Base-by-base conservation (phyloP, 2,329 filamentous ascomycete species). In the Fusarium temperatum region DNA sequence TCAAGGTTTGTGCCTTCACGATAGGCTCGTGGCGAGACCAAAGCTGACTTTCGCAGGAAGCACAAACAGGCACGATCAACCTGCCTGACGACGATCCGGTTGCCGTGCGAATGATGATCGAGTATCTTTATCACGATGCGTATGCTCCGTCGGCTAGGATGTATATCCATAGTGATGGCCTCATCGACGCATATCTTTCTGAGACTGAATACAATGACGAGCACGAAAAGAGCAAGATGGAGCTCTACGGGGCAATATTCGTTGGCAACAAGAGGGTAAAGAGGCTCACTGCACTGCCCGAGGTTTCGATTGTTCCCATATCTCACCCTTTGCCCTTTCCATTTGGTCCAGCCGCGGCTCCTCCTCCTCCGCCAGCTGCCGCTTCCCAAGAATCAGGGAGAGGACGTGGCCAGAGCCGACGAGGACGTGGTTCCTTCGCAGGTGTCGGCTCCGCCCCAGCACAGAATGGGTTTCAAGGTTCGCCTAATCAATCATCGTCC, bases 311-410 rank as follows among this genome's bases (percentile, higher is more conserved):
- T 3, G 4, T 4, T 50, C 11, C 10, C 28, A 1, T 3, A 5
- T 17, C 45, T 48, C 20, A 48, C 6, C 14, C 7, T 12, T 2
- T 6, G 1, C 4, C 14, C 14, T 1, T 3, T 30, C 1, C 1
- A 3, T n/a, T 18, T 4, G 13, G 9, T 22, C 0, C 0, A 0
- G 13, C 5, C 12, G 0, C 6, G 3, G 0, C 13, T 28, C 18
- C 13, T 12, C 13, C 26, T 17, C 20, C 26, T 1, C 45, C 9
- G 20, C 45, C 13, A 22, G 0, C 20, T 0, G 9, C 4, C 20
- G 13, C 45, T 22, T 48, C 26, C 8, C 13, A 22, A 0, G 8
- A 5, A 15, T 6, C 8, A 22, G 3, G 18, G 5, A 28, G 18
- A 28, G 44, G 22, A 30, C 2, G 0, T 12, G 26, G 2, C 10